Evolutionary conservation across 768 basidiomycete genomes (phyloP).

Genomic region (Lactarius sp.): DNA sequence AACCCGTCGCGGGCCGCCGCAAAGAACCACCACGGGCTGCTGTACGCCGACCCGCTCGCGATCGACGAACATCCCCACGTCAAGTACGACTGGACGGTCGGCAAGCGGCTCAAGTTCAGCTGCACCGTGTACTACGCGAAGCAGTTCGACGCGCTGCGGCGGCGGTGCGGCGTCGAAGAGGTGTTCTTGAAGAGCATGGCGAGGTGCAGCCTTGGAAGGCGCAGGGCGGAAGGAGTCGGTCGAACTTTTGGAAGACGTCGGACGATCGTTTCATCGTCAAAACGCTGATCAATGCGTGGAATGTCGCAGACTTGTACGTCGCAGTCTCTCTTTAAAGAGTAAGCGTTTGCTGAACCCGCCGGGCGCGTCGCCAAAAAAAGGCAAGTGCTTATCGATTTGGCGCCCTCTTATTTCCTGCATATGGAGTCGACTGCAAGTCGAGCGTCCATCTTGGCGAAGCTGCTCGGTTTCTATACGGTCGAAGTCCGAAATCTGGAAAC

Average conservation of each 20-base stretch:
- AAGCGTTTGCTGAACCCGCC: background rate
- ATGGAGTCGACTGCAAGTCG: slow-evolving; percentile 64
- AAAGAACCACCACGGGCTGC: slow-evolving; percentile 48
- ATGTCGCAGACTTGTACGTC: slow-evolving; percentile 75
- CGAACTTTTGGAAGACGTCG: slow-evolving; percentile 76
- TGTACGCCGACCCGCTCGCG: slow-evolving; percentile 35
- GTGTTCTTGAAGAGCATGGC: slow-evolving; percentile 56
- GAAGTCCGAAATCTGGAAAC: slow-evolving; percentile 71
- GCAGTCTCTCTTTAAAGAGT: background rate
- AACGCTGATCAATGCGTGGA: slow-evolving; percentile 82
- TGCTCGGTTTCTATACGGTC: slow-evolving; percentile 78
- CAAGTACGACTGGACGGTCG: slow-evolving; percentile 77
- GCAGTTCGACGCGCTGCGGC: slow-evolving; percentile 66
- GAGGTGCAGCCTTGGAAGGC: slow-evolving; percentile 63
- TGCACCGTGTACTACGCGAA: slow-evolving; percentile 81
- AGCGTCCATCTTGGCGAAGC: slow-evolving; percentile 69
- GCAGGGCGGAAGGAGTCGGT: slow-evolving; percentile 75
- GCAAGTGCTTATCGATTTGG: slow-evolving; percentile 72
- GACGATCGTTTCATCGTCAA: slow-evolving; percentile 82
- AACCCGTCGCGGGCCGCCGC: slow-evolving; percentile 33
- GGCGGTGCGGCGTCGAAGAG: slow-evolving; percentile 60
- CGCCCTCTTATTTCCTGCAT: slow-evolving; percentile 75
- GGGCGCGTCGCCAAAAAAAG: slow-evolving; percentile 33
- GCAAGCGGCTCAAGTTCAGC: slow-evolving; percentile 67
- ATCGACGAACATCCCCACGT: slow-evolving; percentile 77